Evolutionary conservation across 1,284 basidiomycete genomes (phyloP).

Genomic region (Ustanciosporium gigantosporum): DNA sequence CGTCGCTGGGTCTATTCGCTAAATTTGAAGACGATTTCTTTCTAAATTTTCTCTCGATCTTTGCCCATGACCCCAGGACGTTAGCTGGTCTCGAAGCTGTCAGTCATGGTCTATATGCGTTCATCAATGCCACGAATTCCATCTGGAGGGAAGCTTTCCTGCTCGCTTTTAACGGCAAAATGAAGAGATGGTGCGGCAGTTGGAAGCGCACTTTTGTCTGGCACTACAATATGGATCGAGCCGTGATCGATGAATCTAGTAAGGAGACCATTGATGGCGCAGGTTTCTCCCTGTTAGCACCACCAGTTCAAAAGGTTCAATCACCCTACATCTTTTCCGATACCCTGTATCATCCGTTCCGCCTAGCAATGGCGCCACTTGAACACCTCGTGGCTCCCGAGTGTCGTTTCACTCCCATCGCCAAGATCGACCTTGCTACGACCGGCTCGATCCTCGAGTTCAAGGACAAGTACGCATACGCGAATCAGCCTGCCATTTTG

Average conservation of each 20-base stretch:
- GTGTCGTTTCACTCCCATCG: constrained; percentile 30
- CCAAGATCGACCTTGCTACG: constrained; percentile 30
- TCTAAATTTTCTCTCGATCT: constrained; percentile 34
- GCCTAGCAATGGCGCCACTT: constrained; percentile 42
- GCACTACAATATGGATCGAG: constrained; percentile 17
- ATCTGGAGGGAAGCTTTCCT: constrained; percentile 50
- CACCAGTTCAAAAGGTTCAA: constrained; percentile 17
- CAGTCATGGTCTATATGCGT: constrained; percentile 41
- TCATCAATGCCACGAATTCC: constrained; percentile 40
- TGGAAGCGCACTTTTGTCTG: constrained; percentile 51
- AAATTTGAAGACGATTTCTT: constrained; percentile 47
- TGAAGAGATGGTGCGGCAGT: constrained; percentile 50
- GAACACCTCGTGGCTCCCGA: constrained; percentile 26
- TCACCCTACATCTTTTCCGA: constrained; percentile 50
- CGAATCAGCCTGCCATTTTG: constrained; percentile 44
- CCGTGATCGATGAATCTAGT: constrained; percentile 13
- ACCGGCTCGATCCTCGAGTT: constrained; percentile 18
- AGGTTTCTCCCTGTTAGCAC: constrained; percentile 16
- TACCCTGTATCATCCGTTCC: constrained; percentile 49
- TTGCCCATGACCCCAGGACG: constrained; percentile 15
- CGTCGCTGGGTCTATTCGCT: constrained; percentile 40
- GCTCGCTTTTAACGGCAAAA: constrained; percentile 23
- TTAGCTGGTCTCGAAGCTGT: constrained; percentile 33
- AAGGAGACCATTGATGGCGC: constrained; percentile 15
- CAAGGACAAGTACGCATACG: constrained; percentile 21